Evolutionary conservation across 192 early-diverging fungal species (phyloP), one percentile per base, ranked within the genome.

Genomic region (Entomortierella chlamydospora): DNA sequence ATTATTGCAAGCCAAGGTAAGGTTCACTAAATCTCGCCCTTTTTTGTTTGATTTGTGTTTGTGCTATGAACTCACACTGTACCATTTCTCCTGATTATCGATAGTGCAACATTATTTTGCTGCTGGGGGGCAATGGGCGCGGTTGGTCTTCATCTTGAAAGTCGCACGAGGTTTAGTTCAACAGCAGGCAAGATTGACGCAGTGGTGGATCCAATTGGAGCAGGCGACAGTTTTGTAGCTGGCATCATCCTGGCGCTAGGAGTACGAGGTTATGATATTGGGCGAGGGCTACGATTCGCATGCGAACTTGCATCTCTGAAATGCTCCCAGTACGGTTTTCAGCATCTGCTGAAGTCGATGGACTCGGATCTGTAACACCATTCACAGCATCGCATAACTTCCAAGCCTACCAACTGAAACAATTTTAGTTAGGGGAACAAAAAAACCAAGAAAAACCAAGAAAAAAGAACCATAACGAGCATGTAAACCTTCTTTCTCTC

Each of bases 91-190:
- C 45, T 47, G 20, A 47, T 47, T 20, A 47, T 47, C 20, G 45
- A 28, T 58, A 90, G 88, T n/a, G 87, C 90, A n/a, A 73, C 82
- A 20, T 49, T 90, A 39, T 90, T 90, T 57, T 86, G 88, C 61
- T 88, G 90, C 25, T 92, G 91, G 91, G 87, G 87, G 11, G 83
- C 72, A 57, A 65, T 83, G 51, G 91, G 90, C 1, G 90, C 88
- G 15, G 69, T 81, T 15, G 83, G 82, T 13, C 61, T 83, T 47
- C 64, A 82, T 64, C 43, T 78, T 11, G 73, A 76, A 34, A 85
- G 67, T 13, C 52, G 72, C 15, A 73, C 73, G 42, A 43, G 82
- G 23, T 64, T 71, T 29, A 67, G 64, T n/a, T 52, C 71, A 6
- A 34, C 71, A n/a, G 70, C 86, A 29, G 68, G 78, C 30, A 62